phyloP scores from a whole-genome alignment of 345 rosid species.

The Barbarea vulgaris region DNA sequence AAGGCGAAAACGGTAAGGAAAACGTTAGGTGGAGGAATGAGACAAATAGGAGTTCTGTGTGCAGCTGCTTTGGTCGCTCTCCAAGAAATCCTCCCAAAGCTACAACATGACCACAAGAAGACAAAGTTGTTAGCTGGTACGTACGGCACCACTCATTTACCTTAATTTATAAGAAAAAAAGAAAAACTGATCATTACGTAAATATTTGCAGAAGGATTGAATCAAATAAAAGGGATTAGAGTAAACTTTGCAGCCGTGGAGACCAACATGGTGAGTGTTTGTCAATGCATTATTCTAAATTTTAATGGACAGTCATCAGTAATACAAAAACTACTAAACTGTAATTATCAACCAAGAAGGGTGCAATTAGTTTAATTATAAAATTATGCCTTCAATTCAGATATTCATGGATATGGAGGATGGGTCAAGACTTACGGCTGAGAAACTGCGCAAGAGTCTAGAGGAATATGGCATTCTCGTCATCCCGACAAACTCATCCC shows the following conservation, averaged over 20 bases:
- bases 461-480: constrained; percentile 69
- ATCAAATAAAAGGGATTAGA: constrained; percentile 70
- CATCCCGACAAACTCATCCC: constrained; percentile 57
- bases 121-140: constrained; percentile 80
- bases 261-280: constrained; percentile 71
- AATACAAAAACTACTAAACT: background rate
- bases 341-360: background rate
- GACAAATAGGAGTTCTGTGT: constrained; percentile 81
- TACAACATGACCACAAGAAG: constrained; percentile 77
- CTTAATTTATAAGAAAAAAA: background rate
- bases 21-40: constrained; percentile 96
- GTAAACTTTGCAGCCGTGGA: constrained; percentile 68
- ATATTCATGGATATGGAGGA: constrained; percentile 61
- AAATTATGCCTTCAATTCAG: constrained; percentile 40
- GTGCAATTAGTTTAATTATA: background rate
- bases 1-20: constrained; percentile 83
- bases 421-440: constrained; percentile 51
- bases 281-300: background rate
- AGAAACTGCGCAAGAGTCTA: constrained; percentile 60
- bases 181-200: background rate
- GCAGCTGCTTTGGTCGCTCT: constrained; percentile 81
- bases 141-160: background rate
- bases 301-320: background rate
- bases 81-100: constrained; percentile 65
- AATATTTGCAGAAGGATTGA: constrained; percentile 62